Evolutionary conservation across 371 early-diverging fungal genomes (phyloP).

Genomic region (Mucor piriformis): DNA sequence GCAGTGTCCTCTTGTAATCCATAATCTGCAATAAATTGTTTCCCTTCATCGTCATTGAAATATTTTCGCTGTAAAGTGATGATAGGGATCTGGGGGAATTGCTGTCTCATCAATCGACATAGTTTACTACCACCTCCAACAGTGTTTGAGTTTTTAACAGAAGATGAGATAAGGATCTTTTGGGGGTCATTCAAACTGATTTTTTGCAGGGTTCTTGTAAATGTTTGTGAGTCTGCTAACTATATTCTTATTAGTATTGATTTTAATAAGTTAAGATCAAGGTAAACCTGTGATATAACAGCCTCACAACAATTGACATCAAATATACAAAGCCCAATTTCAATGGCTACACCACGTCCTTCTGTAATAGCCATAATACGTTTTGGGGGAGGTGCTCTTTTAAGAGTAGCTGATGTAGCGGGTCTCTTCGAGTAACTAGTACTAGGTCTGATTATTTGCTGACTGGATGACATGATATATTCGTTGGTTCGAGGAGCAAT

Average conservation of each 20-base stretch:
- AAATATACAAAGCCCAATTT: slow-evolving; percentile 70
- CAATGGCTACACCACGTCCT: slow-evolving; percentile 54
- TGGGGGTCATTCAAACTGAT: slow-evolving; percentile 61
- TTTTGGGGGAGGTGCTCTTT: neutral
- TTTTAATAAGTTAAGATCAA: neutral
- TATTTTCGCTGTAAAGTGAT: slow-evolving; percentile 54
- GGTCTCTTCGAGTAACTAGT: slow-evolving; percentile 1
- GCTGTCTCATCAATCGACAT: slow-evolving; percentile 47
- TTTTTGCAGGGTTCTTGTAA: slow-evolving; percentile 63
- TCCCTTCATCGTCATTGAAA: slow-evolving; percentile 64
- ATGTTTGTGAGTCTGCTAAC: slow-evolving; percentile 71
- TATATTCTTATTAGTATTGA: slow-evolving; percentile 29
- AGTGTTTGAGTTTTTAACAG: neutral
- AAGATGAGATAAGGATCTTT: slow-evolving; percentile 45
- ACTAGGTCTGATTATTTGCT: neutral
- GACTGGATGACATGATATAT: neutral
- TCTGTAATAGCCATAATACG: slow-evolving; percentile 50
- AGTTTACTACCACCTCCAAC: slow-evolving; percentile 44
- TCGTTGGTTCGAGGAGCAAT: too few relatives aligned
- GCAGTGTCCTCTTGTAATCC: slow-evolving; percentile 48
- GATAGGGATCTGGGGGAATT: slow-evolving; percentile 46
- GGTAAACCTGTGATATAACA: slow-evolving; percentile 59
- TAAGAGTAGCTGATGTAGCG: neutral
- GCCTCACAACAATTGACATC: slow-evolving; percentile 66
- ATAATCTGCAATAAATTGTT: slow-evolving; percentile 50